Evolutionary conservation across 1,139 yeast species (phyloP).

Genomic region (Scheffersomyces illinoinensis): DNA sequence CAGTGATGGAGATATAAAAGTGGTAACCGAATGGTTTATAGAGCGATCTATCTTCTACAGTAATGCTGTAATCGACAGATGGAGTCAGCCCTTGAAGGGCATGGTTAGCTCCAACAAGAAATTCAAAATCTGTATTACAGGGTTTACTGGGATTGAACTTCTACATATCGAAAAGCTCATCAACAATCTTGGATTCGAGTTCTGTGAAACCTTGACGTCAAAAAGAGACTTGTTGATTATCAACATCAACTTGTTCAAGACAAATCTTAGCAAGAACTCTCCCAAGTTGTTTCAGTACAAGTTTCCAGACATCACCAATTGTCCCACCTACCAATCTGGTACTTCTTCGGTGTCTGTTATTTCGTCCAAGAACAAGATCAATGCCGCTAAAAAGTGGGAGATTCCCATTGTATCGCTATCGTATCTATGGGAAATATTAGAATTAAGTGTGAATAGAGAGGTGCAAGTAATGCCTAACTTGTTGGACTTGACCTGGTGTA

Average conservation of each 20-base stretch:
- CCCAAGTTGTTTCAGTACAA: conserved; percentile 40
- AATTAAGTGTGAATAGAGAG: conserved; percentile 18
- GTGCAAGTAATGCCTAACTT: conserved; percentile 31
- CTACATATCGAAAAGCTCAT: conserved; percentile 72
- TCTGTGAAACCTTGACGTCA: conserved; percentile 52
- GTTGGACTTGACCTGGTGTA: conserved; percentile 51
- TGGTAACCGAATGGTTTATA: conserved; percentile 81
- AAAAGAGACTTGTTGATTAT: conserved; percentile 65
- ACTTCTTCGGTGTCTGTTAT: conserved; percentile 33
- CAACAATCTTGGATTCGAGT: conserved; percentile 48
- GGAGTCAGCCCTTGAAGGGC: conserved; percentile 66
- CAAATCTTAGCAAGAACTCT: conserved; percentile 34
- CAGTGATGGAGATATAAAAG: conserved; percentile 22
- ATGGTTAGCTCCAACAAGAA: conserved; percentile 31
- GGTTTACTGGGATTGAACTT: conserved; percentile 81
- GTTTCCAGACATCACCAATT: conserved; percentile 32
- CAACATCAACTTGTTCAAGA: conserved; percentile 53
- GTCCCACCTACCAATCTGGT: conserved; percentile 35
- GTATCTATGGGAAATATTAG: conserved; percentile 49
- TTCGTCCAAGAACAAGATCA: conserved; percentile 54
- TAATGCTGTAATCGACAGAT: conserved; percentile 56
- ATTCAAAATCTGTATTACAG: conserved; percentile 66
- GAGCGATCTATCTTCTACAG: conserved; percentile 75
- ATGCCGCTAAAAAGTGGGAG: conserved; percentile 57
- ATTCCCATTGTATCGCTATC: conserved; percentile 58